These are phyloP conservation scores for Calonectria montana DNA, from an alignment of 2,329 filamentous ascomycete genomes.

Conservation along the genomic window DNA sequence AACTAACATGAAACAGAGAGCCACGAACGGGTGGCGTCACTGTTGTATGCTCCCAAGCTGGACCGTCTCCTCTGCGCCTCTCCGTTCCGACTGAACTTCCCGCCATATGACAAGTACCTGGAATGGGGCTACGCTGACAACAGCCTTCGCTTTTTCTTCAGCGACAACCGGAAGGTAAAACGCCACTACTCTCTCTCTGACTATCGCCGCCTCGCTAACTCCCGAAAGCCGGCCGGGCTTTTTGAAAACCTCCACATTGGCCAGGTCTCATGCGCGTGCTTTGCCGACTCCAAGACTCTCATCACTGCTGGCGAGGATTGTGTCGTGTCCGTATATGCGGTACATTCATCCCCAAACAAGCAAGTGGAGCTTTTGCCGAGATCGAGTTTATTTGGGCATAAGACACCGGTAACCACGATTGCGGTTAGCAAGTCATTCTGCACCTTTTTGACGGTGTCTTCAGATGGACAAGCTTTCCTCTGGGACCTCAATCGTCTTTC, in stretches of 20 bases:
- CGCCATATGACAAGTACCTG: slow-evolving; percentile 91
- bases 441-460: slow-evolving; percentile 84
- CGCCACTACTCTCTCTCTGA: slow-evolving; percentile 3
- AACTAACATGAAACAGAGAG: slow-evolving; percentile 58
- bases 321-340: slow-evolving; percentile 85
- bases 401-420: slow-evolving; percentile 82
- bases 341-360: slow-evolving; percentile 72
- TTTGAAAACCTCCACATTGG: slow-evolving; percentile 96
- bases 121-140: slow-evolving; percentile 97
- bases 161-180: slow-evolving; percentile 79
- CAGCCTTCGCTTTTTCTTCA: slow-evolving; percentile 89
- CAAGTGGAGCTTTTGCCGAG: slow-evolving; percentile 82
- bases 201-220: slow-evolving; percentile 41
- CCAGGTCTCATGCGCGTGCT: slow-evolving; percentile 84
- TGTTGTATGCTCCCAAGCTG: slow-evolving; percentile 82
- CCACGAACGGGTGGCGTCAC: slow-evolving; percentile 81
- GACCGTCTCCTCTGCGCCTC: slow-evolving; percentile 87
- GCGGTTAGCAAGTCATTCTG: slow-evolving; percentile 90
- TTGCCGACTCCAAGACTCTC: slow-evolving; percentile 90
- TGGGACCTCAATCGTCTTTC: slow-evolving; percentile 95
- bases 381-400: slow-evolving; percentile 90
- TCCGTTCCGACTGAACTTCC: slow-evolving; percentile 86
- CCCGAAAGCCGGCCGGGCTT: slow-evolving; percentile 74
- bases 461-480: slow-evolving; percentile 84
- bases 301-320: slow-evolving; percentile 95